These are phyloP conservation scores for Cenococcum geophilum DNA, from an alignment of 495 filamentous ascomycete genomes.

Conservation along the genomic window DNA sequence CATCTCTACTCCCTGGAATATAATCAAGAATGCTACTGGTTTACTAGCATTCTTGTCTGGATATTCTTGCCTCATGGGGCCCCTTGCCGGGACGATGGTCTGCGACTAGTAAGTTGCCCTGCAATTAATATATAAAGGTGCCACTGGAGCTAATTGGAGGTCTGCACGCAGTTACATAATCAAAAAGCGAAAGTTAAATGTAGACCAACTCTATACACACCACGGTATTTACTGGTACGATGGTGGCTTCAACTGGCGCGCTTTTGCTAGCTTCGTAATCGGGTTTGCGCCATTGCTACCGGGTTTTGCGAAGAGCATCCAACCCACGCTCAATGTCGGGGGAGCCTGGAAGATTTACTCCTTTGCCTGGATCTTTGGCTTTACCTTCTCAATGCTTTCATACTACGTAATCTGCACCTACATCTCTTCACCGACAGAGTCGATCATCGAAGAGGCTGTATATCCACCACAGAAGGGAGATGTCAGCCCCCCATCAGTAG, in stretches of 20 bases:
- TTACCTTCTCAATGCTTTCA: conserved; percentile 33
- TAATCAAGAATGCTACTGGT: conserved; percentile 42
- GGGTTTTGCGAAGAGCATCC: conserved; percentile 37
- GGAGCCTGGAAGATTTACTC: conserved; percentile 41
- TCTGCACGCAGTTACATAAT: conserved; percentile 34
- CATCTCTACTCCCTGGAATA: conserved; percentile 47
- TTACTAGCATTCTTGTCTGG: conserved; percentile 45
- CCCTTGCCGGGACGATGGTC: conserved; percentile 45
- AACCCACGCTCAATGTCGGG: conserved; percentile 36
- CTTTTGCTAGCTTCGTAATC: conserved; percentile 37
- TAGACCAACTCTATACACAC: conserved; percentile 39
- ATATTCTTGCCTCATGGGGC: conserved; percentile 45
- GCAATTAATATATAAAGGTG: too few relatives aligned
- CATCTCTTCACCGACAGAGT: conserved; percentile 36
- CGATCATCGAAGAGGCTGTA: conserved; percentile 39
- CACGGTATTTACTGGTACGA: conserved; percentile 45
- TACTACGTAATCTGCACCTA: conserved; percentile 42
- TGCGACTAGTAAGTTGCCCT: conserved; percentile 35
- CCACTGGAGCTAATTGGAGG: too few relatives aligned
- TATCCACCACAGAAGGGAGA: conserved; percentile 40
- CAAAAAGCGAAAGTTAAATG: conserved; percentile 34
- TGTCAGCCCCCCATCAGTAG: conserved; percentile 19
- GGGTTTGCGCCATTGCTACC: conserved; percentile 44
- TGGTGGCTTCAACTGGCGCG: conserved; percentile 41
- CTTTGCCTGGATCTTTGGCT: conserved; percentile 41